phyloP scores from a whole-genome alignment of 1,284 basidiomycete species.

The Moesziomyces globuligerus region DNA sequence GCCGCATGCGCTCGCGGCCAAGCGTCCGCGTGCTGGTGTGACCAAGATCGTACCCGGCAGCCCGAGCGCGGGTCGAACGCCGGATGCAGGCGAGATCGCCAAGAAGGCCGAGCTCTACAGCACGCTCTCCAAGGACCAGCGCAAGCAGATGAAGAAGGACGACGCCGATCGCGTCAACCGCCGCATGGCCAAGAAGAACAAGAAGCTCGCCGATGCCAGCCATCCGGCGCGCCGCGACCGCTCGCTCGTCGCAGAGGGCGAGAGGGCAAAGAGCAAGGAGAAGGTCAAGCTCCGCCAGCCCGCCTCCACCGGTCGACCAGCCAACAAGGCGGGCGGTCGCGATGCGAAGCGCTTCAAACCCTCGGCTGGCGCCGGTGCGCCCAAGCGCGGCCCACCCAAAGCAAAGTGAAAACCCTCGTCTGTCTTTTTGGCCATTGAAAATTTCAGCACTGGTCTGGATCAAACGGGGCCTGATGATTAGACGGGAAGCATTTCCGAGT shows the following conservation, averaged over 20 bases:
- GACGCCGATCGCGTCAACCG: constrained; percentile 56
- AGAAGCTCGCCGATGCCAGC: constrained; percentile 31
- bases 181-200: constrained; percentile 62
- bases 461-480: too few relatives aligned
- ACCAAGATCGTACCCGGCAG: constrained; percentile 24
- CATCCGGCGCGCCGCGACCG: constrained; percentile 7
- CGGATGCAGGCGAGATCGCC: constrained; percentile 14
- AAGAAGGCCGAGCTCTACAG: constrained; percentile 49
- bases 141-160: constrained; percentile 54
- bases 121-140: constrained; percentile 55
- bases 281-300: constrained; percentile 37
- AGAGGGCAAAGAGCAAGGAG: constrained; percentile 43
- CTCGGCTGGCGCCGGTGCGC: not conserved
- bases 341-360: constrained; percentile 23
- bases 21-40: constrained; percentile 1
- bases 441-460: too few relatives aligned
- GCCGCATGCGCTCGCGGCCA: constrained; percentile 21
- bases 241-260: constrained; percentile 25
- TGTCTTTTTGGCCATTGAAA: not conserved
- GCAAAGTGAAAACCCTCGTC: constrained; percentile 10
- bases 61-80: constrained; percentile 6
- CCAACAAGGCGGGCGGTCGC: constrained; percentile 1
- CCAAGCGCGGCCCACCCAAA: constrained; percentile 14
- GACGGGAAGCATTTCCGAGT: too few relatives aligned
- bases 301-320: not conserved